Base-by-base conservation (phyloP, 2,329 filamentous ascomycete species). In the Blastomyces gilchristii region DNA sequence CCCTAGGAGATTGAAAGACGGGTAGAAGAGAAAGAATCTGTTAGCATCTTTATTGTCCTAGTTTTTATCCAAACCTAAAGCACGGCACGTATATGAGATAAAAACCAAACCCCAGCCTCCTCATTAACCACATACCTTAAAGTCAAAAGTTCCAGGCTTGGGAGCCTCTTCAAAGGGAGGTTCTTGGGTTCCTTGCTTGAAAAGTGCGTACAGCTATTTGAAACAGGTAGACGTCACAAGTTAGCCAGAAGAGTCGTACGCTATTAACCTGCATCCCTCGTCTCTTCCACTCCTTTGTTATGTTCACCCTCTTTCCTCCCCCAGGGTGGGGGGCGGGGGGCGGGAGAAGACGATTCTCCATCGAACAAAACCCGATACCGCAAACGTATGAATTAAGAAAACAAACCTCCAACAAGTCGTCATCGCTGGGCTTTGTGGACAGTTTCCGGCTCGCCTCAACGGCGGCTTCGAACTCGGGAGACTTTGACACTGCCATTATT, bases 1-100 rank as follows among this genome's bases (percentile, higher is more conserved):
- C 81, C 85, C 89, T 91, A 61, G 65, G 25, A 4, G 6, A 8
- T 12, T 12, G n/a, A 18, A 67, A 28, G 28, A 22, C 66, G 34
- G 28, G 39, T 56, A 58, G n/a, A 52, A 39, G 45, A 31, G 71
- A 66, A 68, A 67, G 64, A 57, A 69, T 60, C 61, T 64, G 57
- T 50, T 67, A n/a, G 66, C 61, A n/a, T 62, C 62, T 18, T 67
- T 14, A 66, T 63, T 64, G n/a, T 62, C 57, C 61, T 66, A 60
- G 18, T 34, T 16, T 12, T 25, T 4, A 22, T 28, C 34, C 31
- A 7, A 52, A 7, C 22, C 9, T 3, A 3, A 14, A 9, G 8
- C 5, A 39, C 4, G 3, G 34, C 16, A 37, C 34, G 34, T 54
- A 37, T n/a, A 37, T 34, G 16, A 37, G 47, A 1, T 14, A 37